phyloP scores from a whole-genome alignment of 164 flowering plant species.

The Tetracentron sinense region DNA sequence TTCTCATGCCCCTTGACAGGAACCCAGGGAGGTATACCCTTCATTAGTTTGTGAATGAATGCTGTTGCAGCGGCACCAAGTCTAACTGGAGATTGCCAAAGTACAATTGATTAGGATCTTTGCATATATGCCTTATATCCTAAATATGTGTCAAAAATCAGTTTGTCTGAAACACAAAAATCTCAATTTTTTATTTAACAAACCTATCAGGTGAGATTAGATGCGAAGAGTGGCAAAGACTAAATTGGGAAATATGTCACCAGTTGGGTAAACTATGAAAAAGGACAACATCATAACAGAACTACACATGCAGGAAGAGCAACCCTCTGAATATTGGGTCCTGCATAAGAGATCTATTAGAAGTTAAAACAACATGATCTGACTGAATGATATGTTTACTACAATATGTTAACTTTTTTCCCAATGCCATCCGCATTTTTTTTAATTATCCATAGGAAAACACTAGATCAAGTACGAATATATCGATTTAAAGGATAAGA shows the following conservation, averaged over 20 bases:
- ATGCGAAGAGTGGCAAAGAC: background rate
- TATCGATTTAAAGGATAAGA: too few species aligned
- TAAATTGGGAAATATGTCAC: background rate
- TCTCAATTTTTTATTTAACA: background rate
- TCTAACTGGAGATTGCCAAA: conserved; percentile 50
- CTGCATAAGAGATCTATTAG: background rate
- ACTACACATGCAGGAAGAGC: background rate
- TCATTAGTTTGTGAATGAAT: conserved; percentile 65
- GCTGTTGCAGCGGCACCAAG: conserved; percentile 88
- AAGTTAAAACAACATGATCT: background rate
- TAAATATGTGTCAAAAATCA: background rate
- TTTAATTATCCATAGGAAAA: background rate
- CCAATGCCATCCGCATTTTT: background rate
- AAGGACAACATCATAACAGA: background rate
- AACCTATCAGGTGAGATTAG: background rate
- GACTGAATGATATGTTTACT: background rate
- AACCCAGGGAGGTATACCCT: conserved; percentile 93
- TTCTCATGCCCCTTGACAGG: conserved; percentile 82
- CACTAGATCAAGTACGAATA: background rate
- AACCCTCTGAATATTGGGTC: background rate
- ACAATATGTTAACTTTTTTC: background rate
- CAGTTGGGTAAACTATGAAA: background rate
- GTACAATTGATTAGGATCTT: background rate
- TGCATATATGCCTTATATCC: background rate
- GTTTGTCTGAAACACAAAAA: conserved; percentile 4